These are phyloP conservation scores for Lantana camara DNA, from an alignment of 257 asterid species.

Conservation along the genomic window DNA sequence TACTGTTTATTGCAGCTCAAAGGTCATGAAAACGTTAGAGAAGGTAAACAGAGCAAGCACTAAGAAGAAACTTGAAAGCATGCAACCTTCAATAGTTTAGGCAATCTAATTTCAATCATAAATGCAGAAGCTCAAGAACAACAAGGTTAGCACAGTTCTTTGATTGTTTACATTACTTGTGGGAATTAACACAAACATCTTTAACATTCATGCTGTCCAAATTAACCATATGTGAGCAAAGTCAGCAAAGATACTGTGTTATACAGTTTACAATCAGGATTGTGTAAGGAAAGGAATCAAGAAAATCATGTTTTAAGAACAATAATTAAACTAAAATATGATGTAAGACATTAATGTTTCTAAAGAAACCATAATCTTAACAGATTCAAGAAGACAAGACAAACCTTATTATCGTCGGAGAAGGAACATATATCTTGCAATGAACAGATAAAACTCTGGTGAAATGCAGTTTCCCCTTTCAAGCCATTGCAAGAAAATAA, in stretches of 20 bases:
- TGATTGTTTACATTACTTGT: neutral
- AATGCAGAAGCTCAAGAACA: neutral
- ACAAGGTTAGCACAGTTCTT: conserved; percentile 7
- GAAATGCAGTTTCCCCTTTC: conserved; percentile 38
- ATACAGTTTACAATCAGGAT: neutral
- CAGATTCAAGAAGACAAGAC: conserved; percentile 5
- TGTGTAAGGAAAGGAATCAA: neutral
- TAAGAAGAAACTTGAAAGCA: neutral
- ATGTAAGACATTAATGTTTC: neutral
- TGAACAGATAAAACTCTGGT: conserved; percentile 28
- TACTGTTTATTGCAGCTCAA: neutral
- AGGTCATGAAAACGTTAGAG: neutral
- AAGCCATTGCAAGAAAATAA: conserved; percentile 24
- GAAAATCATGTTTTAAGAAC: neutral
- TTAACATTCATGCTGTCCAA: neutral
- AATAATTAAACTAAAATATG: too few species aligned
- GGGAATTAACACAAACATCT: neutral
- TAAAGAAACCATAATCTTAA: neutral
- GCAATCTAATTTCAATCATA: neutral
- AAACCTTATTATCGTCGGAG: conserved; percentile 30
- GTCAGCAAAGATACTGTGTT: neutral
- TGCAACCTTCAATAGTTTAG: neutral
- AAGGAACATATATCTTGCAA: conserved; percentile 26
- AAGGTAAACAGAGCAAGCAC: neutral
- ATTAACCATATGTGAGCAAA: neutral